phyloP scores from a whole-genome alignment of 352 stramenopile species.

The Hyaloperonospora arabidopsidis region DNA sequence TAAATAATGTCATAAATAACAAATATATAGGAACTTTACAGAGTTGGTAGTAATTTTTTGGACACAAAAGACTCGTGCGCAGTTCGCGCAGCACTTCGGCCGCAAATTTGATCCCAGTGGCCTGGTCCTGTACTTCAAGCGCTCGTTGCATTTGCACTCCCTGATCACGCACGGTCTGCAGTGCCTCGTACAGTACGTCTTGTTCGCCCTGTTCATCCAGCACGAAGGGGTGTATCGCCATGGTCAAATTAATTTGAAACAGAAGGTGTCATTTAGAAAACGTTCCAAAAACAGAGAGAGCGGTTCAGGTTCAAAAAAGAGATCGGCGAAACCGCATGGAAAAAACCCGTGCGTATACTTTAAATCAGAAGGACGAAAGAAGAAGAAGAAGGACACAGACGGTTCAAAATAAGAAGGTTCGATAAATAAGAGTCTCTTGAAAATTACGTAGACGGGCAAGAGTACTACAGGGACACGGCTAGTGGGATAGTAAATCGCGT shows the following conservation, averaged over 20 bases:
- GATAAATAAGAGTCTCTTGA: slow-evolving; percentile 21
- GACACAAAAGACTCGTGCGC: slow-evolving; percentile 87
- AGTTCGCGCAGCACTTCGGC: slow-evolving; percentile 80
- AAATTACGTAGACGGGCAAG: neutral
- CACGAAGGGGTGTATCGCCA: slow-evolving; percentile 31
- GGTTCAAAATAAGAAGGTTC: slow-evolving; percentile 19
- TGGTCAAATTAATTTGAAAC: neutral
- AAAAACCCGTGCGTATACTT: neutral
- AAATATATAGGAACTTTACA: slow-evolving; percentile 55
- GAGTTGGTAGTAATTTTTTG: slow-evolving; percentile 99
- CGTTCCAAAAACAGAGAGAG: slow-evolving; percentile 7
- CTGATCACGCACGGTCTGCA: slow-evolving; percentile 63
- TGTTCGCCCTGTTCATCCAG: slow-evolving; percentile 60
- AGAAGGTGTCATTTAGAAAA: slow-evolving; percentile 2
- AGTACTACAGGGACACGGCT: too few species aligned
- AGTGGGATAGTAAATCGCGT: too few species aligned
- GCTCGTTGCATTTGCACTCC: slow-evolving; percentile 84
- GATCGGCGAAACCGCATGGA: neutral
- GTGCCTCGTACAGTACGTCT: slow-evolving; percentile 65
- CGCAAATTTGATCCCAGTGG: slow-evolving; percentile 71
- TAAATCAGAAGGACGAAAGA: neutral
- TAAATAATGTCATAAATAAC: neutral
- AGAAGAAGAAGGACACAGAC: too few species aligned
- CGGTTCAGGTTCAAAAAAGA: slow-evolving; percentile 2
- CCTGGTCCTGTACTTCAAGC: slow-evolving; percentile 62